Base-by-base conservation (phyloP, 768 basidiomycete species). In the Russula sp. region DNA sequence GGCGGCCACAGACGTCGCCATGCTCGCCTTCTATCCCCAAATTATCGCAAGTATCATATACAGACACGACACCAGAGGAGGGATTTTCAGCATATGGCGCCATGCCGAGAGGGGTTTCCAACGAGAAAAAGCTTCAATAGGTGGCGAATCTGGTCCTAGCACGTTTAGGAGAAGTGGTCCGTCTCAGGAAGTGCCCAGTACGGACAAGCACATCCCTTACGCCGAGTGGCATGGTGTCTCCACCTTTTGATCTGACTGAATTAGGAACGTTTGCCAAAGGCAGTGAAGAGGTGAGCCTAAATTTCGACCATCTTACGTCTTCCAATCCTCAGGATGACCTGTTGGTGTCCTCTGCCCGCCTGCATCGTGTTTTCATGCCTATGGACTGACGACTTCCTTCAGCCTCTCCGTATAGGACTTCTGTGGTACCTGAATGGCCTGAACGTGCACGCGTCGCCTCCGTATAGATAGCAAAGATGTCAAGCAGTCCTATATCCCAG, bases 381-480 rank as follows among this genome's bases (percentile, higher is more conserved):
- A 9, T 36, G 32, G 30, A 5, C 32, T 75, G 40, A 32, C 14
- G 20, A 24, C 24, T 59, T 63, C 44, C 61, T 69, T n/a, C 71
- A 95, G 94, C 93, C 94, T 5, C 77, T 92, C 14, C 87, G 91
- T 63, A 88, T 92, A 46, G 94, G 94, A 16, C 78, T 86, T 16
- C 76, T 97, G 0, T 96, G 92, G 88, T 97, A 94, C 72, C 84
- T 97, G 59, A 96, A 97, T 62, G 94, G 94, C 72, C 84, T 97
- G 59, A 96, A 97, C 62, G 94, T 96, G 0, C 94, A 97, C 71
- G 87, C 89, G 0, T 72, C 82, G 5, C 84, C 88, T 24, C 89
- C 90, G 0, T 94, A 87, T 74, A 77, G 80, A 64, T 92, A 89
- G 90, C 84, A 87, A 76, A 81, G 91, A 66, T 94, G 85, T 71